Percentiles rank a stretch among this genome's conserved stretches.
These are phyloP conservation scores for Trematosphaeria pertusa DNA, from an alignment of 2,329 filamentous ascomycete species.

Conservation along the genomic window DNA sequence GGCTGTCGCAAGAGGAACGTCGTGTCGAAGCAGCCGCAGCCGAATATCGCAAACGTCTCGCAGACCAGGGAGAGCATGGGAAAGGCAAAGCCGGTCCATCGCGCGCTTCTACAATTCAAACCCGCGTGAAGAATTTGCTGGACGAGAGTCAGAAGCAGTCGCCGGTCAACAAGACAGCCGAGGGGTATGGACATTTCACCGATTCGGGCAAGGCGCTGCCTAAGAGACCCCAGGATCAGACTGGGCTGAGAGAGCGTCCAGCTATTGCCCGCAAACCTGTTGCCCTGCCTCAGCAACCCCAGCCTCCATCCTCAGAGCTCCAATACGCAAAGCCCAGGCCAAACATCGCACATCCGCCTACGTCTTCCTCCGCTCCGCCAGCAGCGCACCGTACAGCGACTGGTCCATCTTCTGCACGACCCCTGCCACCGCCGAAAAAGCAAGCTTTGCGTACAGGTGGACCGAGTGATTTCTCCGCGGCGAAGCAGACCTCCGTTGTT, in stretches of 20 bases:
- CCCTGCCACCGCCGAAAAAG: constrained; percentile 66
- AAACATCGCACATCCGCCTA: constrained; percentile 26
- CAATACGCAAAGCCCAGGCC: constrained; percentile 36
- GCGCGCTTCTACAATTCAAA: constrained; percentile 85
- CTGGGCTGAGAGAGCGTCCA: constrained; percentile 27
- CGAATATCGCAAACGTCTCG: constrained; percentile 81
- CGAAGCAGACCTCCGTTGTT: constrained; percentile 12
- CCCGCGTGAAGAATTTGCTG: constrained; percentile 84
- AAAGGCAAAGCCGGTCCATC: constrained; percentile 55
- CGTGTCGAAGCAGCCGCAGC: constrained; percentile 88
- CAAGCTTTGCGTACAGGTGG: constrained; percentile 62
- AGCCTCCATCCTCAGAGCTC: constrained; percentile 26
- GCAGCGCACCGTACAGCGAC: constrained; percentile 37
- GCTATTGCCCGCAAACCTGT: constrained; percentile 58
- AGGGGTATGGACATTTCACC: constrained; percentile 89
- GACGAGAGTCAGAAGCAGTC: constrained; percentile 70
- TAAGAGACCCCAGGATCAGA: constrained; percentile 37
- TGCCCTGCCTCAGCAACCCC: constrained; percentile 23
- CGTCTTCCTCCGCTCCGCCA: constrained; percentile 44
- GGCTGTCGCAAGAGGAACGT: constrained; percentile 85
- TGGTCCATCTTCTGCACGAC: constrained; percentile 43
- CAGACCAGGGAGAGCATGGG: constrained; percentile 67
- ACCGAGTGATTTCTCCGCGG: constrained; percentile 23
- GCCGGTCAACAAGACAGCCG: constrained; percentile 72
- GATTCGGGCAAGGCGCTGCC: constrained; percentile 50